A percentile compares a stretch with the other conserved stretches of the same genome.
Conservation (phyloP, 371 early-diverging fungal species). For the Parasitella parasitica region DNA sequence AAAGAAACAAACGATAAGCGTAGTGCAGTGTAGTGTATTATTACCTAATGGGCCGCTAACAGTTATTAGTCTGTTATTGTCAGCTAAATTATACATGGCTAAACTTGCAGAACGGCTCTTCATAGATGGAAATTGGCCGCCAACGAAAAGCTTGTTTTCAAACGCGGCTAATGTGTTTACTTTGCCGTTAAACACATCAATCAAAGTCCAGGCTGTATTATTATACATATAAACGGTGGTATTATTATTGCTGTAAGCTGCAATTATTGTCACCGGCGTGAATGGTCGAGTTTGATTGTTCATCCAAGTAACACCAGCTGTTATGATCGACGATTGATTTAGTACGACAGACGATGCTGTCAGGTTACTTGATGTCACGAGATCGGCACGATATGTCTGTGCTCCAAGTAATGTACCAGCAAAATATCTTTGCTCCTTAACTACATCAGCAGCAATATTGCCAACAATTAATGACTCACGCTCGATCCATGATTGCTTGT, state of each 20-base stretch:
- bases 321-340: not conserved
- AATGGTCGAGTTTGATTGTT: not conserved
- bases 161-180: constrained; percentile 19
- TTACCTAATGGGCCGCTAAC: constrained; percentile 27
- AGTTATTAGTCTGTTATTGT: constrained; percentile 2
- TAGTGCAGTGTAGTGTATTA: too few species aligned
- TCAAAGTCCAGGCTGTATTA: constrained; percentile 13
- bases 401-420: constrained; percentile 27
- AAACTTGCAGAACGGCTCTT: constrained; percentile 24
- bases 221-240: constrained; percentile 20
- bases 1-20: too few species aligned
- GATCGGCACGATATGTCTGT: constrained; percentile 36
- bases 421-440: not conserved
- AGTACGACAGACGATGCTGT: not conserved
- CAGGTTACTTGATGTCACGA: not conserved
- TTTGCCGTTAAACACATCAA: constrained; percentile 30
- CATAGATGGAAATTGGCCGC: constrained; percentile 28
- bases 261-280: not conserved
- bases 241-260: not conserved
- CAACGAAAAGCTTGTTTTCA: constrained; percentile 29
- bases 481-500: constrained; percentile 27
- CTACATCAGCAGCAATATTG: not conserved
- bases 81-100: constrained; percentile 29
- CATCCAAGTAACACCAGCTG: constrained; percentile 6
- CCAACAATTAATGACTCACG: constrained; percentile 28